A percentile compares a stretch with the other conserved stretches of the same genome.
These are phyloP conservation scores for Myriosclerotinia scirpicola DNA, from an alignment of 2,329 filamentous ascomycete species.

Conservation along the genomic window DNA sequence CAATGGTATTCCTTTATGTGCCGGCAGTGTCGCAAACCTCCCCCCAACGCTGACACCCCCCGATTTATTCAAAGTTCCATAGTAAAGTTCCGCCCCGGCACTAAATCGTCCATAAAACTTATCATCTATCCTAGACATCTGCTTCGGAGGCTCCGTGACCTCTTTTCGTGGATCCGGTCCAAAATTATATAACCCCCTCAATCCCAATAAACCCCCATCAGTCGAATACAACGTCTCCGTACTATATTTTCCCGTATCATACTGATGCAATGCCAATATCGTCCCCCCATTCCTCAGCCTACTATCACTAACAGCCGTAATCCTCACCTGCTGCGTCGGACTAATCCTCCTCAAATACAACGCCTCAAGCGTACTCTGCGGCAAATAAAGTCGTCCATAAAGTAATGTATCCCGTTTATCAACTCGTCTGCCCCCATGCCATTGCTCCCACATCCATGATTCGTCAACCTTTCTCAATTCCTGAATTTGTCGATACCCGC, in stretches of 20 bases:
- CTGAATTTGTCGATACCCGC: slow-evolving; percentile 77
- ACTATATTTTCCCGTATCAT: slow-evolving; percentile 83
- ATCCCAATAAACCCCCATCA: slow-evolving; percentile 83
- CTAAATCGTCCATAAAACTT: slow-evolving; percentile 80
- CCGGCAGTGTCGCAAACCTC: slow-evolving; percentile 83
- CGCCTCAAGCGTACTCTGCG: slow-evolving; percentile 82
- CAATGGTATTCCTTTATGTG: slow-evolving; percentile 80
- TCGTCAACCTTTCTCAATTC: slow-evolving; percentile 58
- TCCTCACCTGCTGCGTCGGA: slow-evolving; percentile 73
- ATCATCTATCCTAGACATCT: slow-evolving; percentile 46
- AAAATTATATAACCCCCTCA: slow-evolving; percentile 93
- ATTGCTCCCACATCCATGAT: slow-evolving; percentile 53
- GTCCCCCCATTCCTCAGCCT: slow-evolving; percentile 74
- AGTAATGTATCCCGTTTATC: slow-evolving; percentile 60
- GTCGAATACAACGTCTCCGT: slow-evolving; percentile 90
- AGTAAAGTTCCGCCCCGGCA: slow-evolving; percentile 90
- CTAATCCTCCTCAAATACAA: slow-evolving; percentile 77
- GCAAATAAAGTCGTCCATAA: slow-evolving; percentile 78
- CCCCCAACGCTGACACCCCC: slow-evolving; percentile 86
- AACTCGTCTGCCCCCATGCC: slow-evolving; percentile 51
- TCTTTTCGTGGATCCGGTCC: slow-evolving; percentile 48
- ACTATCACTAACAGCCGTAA: slow-evolving; percentile 75
- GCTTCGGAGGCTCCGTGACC: slow-evolving; percentile 28
- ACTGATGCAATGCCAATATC: slow-evolving; percentile 70
- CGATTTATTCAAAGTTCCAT: slow-evolving; percentile 91